Evolutionary conservation across 1,284 basidiomycete species (phyloP).

Genomic region (Fomitopsis pinicola): DNA sequence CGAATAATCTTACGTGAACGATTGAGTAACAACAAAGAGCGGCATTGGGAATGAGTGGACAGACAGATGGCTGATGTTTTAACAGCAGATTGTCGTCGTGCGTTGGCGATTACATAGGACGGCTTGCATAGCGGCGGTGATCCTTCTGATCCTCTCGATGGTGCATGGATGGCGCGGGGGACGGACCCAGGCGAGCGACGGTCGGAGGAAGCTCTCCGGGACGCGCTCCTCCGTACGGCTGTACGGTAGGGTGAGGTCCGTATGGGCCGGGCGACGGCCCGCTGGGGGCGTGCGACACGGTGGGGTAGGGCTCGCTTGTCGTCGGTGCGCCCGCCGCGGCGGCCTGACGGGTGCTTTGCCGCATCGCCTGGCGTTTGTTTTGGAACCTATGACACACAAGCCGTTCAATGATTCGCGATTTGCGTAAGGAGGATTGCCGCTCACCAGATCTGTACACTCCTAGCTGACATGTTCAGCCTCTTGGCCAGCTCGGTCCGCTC

Average conservation of each 20-base stretch:
- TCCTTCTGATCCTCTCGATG: constrained; percentile 7
- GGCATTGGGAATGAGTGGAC: background rate
- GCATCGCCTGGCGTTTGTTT: constrained; percentile 78
- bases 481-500: constrained; percentile 75
- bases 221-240: background rate
- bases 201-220: background rate
- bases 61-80: background rate
- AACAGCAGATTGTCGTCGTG: constrained; percentile 2
- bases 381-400: constrained; percentile 60
- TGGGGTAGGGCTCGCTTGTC: constrained; percentile 49
- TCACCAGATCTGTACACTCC: constrained; percentile 84
- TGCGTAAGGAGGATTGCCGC: constrained; percentile 19
- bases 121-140: constrained; percentile 3
- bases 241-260: background rate
- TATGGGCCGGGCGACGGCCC: constrained; percentile 3
- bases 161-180: constrained; percentile 6
- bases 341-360: constrained; percentile 66
- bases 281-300: constrained; percentile 30
- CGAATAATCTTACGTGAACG: background rate
- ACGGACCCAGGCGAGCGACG: constrained; percentile 3
- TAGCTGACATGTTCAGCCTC: constrained; percentile 73
- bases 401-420: background rate
- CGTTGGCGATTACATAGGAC: background rate
- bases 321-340: constrained; percentile 37
- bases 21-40: background rate